Conservation (phyloP, 2,329 filamentous ascomycete genomes). For the Arthrocladium fulminans region DNA sequence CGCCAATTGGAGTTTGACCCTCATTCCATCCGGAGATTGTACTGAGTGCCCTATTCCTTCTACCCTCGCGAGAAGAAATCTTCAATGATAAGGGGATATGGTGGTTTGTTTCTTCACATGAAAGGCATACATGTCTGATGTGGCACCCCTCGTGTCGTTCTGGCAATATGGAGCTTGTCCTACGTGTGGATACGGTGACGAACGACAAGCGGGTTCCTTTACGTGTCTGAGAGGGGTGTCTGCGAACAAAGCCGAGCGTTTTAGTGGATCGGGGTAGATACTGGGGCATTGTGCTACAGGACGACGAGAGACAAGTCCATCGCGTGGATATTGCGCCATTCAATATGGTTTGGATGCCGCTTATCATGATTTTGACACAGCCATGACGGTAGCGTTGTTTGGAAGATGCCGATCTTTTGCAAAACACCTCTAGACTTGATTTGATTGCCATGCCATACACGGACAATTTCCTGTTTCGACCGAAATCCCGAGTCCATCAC, state of each 20-base stretch:
- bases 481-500: too few relatives aligned
- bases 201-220: background rate
- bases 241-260: too few relatives aligned
- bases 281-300: background rate
- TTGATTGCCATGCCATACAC: too few relatives aligned
- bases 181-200: background rate
- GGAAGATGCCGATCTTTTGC: background rate
- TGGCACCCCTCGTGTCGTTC: background rate
- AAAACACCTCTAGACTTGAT: too few relatives aligned
- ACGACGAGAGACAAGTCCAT: background rate
- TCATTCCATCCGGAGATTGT: slow-evolving; percentile 23
- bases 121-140: background rate
- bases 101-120: background rate
- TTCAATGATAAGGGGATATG: background rate
- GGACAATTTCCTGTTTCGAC: too few relatives aligned
- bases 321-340: background rate
- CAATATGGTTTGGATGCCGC: background rate
- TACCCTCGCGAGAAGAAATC: background rate
- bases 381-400: too few relatives aligned
- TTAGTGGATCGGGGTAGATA: too few relatives aligned
- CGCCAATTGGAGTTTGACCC: slow-evolving; percentile 14
- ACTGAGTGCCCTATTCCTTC: background rate
- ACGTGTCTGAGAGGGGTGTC: too few relatives aligned
- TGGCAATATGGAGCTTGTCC: background rate
- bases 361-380: too few relatives aligned